Percentiles rank a stretch among this genome's conserved stretches.
These are phyloP conservation scores for Saccharum hybrid DNA, from an alignment of 202 grass and related monocot genomes.

Conservation along the genomic window DNA sequence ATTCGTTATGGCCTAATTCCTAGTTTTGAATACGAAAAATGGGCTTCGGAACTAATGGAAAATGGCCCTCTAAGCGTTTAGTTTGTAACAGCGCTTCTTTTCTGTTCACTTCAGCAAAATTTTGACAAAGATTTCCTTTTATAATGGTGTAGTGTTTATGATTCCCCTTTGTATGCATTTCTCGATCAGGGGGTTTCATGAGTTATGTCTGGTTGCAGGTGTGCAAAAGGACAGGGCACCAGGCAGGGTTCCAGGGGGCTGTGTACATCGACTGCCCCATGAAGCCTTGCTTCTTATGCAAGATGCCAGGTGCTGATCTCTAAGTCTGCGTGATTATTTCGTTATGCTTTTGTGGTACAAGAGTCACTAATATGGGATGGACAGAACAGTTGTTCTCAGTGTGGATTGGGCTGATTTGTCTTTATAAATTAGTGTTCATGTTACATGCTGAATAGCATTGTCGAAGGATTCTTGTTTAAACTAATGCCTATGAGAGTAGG, in stretches of 20 bases:
- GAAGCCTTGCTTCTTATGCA: constrained; percentile 97
- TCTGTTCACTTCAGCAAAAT: background rate
- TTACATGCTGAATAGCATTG: background rate
- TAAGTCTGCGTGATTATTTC: background rate
- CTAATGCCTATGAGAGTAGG: background rate
- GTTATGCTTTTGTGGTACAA: constrained; percentile 12
- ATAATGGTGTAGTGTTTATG: background rate
- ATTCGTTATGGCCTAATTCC: background rate
- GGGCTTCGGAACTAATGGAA: background rate
- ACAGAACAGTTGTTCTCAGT: background rate
- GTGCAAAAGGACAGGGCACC: constrained; percentile 79
- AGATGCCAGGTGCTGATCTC: constrained; percentile 70
- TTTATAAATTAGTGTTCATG: constrained; percentile 9
- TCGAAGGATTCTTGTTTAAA: constrained; percentile 6
- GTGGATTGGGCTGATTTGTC: background rate
- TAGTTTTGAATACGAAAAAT: constrained; percentile 15
- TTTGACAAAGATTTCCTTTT: background rate
- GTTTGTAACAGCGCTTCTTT: background rate
- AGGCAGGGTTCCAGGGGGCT: constrained; percentile 87
- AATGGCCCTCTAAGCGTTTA: background rate
- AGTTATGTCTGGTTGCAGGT: constrained; percentile 57
- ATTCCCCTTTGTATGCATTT: constrained; percentile 8
- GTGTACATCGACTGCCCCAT: constrained; percentile 89
- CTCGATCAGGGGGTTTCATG: background rate
- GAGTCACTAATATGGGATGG: background rate